Evolutionary conservation across 768 basidiomycete species (phyloP).

Genomic region (Tricholoma sp.): DNA sequence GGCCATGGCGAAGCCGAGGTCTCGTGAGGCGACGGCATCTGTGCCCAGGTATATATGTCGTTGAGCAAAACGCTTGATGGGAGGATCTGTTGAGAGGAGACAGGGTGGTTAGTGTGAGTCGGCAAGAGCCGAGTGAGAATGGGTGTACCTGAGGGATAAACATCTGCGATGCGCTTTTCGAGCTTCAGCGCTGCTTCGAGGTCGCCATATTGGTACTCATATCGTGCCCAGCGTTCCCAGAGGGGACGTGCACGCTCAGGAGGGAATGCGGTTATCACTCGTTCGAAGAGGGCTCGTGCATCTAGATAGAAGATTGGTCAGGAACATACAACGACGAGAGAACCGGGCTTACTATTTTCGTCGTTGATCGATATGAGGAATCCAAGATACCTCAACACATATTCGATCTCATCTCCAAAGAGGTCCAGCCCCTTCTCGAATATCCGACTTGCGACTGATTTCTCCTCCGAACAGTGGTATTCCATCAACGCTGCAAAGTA

Average conservation of each 20-base stretch:
- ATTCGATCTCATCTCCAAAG: slow-evolving; percentile 80
- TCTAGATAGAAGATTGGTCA: slow-evolving; percentile 42
- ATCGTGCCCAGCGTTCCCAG: slow-evolving; percentile 95
- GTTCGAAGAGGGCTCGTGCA: slow-evolving; percentile 93
- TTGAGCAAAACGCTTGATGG: slow-evolving; percentile 88
- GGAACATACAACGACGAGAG: neutral
- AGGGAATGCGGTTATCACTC: slow-evolving; percentile 73
- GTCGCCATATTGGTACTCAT: slow-evolving; percentile 95
- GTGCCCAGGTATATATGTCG: slow-evolving; percentile 77
- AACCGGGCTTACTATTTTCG: slow-evolving; percentile 71
- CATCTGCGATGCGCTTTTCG: slow-evolving; percentile 83
- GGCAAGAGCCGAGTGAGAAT: neutral
- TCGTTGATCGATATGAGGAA: slow-evolving; percentile 95
- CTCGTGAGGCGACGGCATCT: slow-evolving; percentile 85
- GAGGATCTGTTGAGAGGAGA: slow-evolving; percentile 54
- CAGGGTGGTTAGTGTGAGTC: neutral
- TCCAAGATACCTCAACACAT: slow-evolving; percentile 82
- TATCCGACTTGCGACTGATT: slow-evolving; percentile 78
- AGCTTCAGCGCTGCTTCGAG: slow-evolving; percentile 83
- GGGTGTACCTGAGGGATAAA: slow-evolving; percentile 75
- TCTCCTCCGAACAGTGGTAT: slow-evolving; percentile 83
- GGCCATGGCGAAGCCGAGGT: slow-evolving; percentile 74
- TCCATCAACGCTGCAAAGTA: slow-evolving; percentile 76
- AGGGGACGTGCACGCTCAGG: slow-evolving; percentile 77
- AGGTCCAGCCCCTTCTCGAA: slow-evolving; percentile 90